Evolutionary conservation across 805 yeast species (phyloP).

Genomic region (Candida germanica): DNA sequence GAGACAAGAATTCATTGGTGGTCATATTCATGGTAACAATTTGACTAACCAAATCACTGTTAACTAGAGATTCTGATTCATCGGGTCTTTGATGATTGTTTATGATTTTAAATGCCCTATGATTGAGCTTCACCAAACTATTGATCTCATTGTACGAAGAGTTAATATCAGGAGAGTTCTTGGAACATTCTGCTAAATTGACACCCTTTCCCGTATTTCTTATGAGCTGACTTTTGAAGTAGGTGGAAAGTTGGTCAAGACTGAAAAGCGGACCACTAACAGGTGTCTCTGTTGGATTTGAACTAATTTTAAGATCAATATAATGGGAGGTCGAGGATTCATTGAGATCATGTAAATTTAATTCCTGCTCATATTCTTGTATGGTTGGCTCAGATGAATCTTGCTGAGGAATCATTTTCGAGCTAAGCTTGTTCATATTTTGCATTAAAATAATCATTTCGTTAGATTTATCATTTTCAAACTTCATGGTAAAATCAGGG

Average conservation of each 20-base stretch:
- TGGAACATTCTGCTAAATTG: conserved; percentile 25
- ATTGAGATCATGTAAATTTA: conserved; percentile 36
- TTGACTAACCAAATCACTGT: conserved; percentile 22
- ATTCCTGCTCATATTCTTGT: conserved; percentile 24
- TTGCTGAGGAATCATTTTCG: conserved; percentile 59
- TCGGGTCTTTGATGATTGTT: conserved; percentile 3
- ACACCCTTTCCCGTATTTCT: conserved; percentile 15
- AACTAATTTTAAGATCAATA: conserved; percentile 30
- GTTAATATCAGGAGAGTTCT: conserved; percentile 26
- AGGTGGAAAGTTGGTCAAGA: not conserved
- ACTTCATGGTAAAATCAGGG: conserved; percentile 87
- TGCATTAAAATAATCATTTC: conserved; percentile 75
- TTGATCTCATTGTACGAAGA: conserved; percentile 30
- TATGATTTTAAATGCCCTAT: conserved; percentile 25
- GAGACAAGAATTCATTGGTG: conserved; percentile 40
- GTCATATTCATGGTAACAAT: conserved; percentile 38
- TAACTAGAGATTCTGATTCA: conserved; percentile 1
- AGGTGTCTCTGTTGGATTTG: conserved; percentile 7
- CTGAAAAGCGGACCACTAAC: not conserved
- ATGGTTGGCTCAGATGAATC: conserved; percentile 8
- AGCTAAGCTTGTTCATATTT: conserved; percentile 85
- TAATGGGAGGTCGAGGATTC: conserved; percentile 29
- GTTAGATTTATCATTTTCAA: conserved; percentile 15
- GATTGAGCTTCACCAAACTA: conserved; percentile 32
- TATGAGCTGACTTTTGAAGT: conserved; percentile 2